Evolutionary conservation across 768 basidiomycete genomes (phyloP).

Genomic region (Suillus decipiens): DNA sequence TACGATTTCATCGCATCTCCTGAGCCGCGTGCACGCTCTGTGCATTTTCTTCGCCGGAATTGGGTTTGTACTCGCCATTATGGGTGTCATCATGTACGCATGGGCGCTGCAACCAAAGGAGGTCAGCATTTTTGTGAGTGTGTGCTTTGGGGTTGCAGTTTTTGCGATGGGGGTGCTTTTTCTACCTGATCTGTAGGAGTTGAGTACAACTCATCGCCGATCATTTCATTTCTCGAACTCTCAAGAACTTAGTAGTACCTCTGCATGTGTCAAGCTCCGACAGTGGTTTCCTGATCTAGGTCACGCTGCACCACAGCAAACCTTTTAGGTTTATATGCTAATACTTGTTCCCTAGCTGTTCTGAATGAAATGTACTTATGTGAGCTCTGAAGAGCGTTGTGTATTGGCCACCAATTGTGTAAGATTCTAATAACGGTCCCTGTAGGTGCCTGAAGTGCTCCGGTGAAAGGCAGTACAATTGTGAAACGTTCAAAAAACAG

Average conservation of each 20-base stretch:
- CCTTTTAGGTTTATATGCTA: no score
- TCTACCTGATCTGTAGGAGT: background rate
- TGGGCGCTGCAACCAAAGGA: conserved; percentile 50
- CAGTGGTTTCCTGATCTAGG: no score
- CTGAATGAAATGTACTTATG: no score
- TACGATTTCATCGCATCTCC: conserved; percentile 43
- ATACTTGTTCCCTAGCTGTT: no score
- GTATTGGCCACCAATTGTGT: no score
- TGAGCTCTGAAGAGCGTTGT: no score
- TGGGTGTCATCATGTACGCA: conserved; percentile 51
- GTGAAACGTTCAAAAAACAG: no score
- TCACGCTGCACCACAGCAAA: no score
- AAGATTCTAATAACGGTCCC: no score
- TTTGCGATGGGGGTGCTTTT: conserved; percentile 18
- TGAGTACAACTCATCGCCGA: background rate
- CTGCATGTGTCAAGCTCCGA: no score
- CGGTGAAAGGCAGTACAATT: no score
- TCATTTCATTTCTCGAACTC: background rate
- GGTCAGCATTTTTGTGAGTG: conserved; percentile 46
- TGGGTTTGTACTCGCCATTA: conserved; percentile 52
- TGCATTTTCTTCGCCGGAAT: conserved; percentile 47
- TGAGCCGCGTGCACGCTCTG: conserved; percentile 49
- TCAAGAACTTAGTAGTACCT: background rate
- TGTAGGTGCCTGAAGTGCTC: no score
- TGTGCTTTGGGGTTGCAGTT: conserved; percentile 40